A percentile compares a stretch with the other conserved stretches of the same genome.
These are phyloP conservation scores for Starmerella floricola DNA, from an alignment of 805 yeast genomes.

Conservation along the genomic window DNA sequence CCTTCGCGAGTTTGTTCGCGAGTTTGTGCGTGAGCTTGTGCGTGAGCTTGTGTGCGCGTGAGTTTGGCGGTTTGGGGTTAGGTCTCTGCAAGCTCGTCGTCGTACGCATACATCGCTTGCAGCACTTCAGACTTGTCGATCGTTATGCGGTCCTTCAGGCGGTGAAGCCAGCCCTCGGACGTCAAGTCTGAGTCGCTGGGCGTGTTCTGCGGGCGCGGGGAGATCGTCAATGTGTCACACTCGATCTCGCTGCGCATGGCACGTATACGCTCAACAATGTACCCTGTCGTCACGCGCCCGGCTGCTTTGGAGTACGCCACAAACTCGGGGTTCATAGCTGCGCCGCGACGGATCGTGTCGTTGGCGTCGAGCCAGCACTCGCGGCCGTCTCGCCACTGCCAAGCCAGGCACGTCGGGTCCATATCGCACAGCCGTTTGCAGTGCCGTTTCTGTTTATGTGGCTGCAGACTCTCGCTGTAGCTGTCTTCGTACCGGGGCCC, in stretches of 20 bases:
- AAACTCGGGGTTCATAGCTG: conserved; percentile 10
- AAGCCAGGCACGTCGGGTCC: conserved; percentile 15
- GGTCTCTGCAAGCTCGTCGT: conserved; percentile 1
- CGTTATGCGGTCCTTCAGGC: neutral
- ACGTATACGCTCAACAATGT: conserved; percentile 28
- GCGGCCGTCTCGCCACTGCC: conserved; percentile 16
- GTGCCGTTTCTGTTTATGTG: conserved; percentile 14
- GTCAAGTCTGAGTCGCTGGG: neutral
- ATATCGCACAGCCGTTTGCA: conserved; percentile 13
- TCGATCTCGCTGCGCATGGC: conserved; percentile 15
- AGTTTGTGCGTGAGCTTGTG: no score
- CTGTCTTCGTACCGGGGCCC: conserved; percentile 6
- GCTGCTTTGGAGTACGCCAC: conserved; percentile 1
- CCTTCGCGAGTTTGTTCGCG: no score
- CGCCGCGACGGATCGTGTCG: conserved; percentile 14
- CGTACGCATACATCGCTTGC: neutral
- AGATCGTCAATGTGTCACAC: conserved; percentile 22
- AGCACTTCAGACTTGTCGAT: conserved; percentile 7
- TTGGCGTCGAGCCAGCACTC: conserved; percentile 14
- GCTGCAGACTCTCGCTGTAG: conserved; percentile 7
- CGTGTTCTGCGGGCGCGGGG: neutral
- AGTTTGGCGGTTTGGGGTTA: conserved; percentile 1
- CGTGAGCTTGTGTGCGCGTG: no score
- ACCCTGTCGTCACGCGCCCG: conserved; percentile 21
- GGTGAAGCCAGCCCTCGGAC: conserved; percentile 6